Evolutionary conservation across 2,329 filamentous ascomycete species (phyloP).

Genomic region (Aspergillus uvarum): DNA sequence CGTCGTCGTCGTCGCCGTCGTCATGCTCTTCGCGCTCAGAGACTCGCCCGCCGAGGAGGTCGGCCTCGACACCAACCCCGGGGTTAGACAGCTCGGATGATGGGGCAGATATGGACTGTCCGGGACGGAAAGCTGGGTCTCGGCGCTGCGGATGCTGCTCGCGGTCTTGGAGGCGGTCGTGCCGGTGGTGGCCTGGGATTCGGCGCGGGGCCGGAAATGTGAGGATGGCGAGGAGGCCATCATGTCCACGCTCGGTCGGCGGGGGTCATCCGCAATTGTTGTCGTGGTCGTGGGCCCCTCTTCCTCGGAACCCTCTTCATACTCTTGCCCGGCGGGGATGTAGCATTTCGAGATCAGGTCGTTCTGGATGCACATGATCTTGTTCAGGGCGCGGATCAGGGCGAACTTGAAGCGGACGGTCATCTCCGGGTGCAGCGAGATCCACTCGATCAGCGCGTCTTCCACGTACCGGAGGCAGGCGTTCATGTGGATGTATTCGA

Average conservation of each 20-base stretch:
- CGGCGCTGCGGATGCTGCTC: not conserved
- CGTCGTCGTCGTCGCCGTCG: not conserved
- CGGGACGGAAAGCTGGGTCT: not conserved
- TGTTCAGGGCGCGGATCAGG: constrained; percentile 10
- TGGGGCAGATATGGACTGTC: not conserved
- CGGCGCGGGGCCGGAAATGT: not conserved
- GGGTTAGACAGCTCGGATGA: not conserved
- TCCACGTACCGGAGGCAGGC: constrained; percentile 13
- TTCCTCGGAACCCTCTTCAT: not conserved
- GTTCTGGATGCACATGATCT: constrained; percentile 15
- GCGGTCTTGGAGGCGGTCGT: constrained; percentile 1
- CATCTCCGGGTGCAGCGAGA: constrained; percentile 12
- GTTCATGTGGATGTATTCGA: constrained; percentile 17
- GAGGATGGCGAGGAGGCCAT: not conserved
- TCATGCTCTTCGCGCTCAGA: not conserved
- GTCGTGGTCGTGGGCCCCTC: not conserved
- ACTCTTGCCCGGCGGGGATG: constrained; percentile 13
- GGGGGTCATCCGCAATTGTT: not conserved
- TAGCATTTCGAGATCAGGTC: constrained; percentile 14
- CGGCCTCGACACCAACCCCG: not conserved
- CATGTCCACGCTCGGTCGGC: not conserved
- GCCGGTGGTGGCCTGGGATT: constrained; percentile 1
- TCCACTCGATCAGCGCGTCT: constrained; percentile 8
- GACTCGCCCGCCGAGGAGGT: not conserved
- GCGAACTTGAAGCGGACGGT: constrained; percentile 11